phyloP scores from a whole-genome alignment of 345 rosid genomes.

The Sonneratia alba region DNA sequence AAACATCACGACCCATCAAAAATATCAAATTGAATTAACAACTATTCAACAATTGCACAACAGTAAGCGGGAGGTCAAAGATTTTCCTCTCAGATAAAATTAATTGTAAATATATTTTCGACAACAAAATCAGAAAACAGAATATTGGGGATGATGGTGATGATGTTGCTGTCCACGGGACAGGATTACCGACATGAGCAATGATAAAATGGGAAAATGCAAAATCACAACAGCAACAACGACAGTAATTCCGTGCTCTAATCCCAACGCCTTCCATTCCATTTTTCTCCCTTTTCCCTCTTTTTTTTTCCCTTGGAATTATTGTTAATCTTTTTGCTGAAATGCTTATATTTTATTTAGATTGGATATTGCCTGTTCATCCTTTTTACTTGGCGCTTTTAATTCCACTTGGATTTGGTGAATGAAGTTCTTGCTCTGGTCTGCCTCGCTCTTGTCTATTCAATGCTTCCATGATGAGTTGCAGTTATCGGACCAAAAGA shows the following conservation, averaged over 20 bases:
- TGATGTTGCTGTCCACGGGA: too few species aligned
- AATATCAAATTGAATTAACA: not conserved
- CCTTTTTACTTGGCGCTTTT: not conserved
- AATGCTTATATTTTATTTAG: not conserved
- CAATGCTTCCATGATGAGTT: not conserved
- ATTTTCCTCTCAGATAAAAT: not conserved
- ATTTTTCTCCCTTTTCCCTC: not conserved
- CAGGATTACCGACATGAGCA: slow-evolving; percentile 1
- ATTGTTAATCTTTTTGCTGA: not conserved
- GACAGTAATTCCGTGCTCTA: not conserved
- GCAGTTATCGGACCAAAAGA: not conserved
- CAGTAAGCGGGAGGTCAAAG: not conserved
- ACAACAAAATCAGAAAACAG: not conserved
- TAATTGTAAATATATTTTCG: not conserved
- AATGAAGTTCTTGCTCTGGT: not conserved
- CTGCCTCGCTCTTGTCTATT: not conserved
- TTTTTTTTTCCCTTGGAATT: not conserved
- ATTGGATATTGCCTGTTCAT: too few species aligned
- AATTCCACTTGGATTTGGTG: not conserved
- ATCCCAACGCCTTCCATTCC: not conserved
- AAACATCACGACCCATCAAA: slow-evolving; percentile 1
- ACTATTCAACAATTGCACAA: not conserved
- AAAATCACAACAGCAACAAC: not conserved
- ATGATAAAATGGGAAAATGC: not conserved
- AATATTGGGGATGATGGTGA: not conserved